Evolutionary conservation across 108 stramenopile genomes (phyloP).

Genomic region (Conticribra guillardii): DNA sequence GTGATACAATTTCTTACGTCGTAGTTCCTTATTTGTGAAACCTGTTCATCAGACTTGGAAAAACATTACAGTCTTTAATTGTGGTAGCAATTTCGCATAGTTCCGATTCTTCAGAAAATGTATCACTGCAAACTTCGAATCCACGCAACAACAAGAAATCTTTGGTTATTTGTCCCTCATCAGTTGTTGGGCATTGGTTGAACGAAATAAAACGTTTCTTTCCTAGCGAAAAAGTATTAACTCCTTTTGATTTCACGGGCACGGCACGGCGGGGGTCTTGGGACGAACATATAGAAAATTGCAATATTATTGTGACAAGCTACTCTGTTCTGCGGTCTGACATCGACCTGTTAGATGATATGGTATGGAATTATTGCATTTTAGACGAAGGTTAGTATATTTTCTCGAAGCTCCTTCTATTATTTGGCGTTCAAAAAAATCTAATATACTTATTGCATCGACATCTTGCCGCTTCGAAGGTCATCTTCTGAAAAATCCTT

Average conservation of each 20-base stretch:
- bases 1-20: neutral
- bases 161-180: conserved; percentile 84
- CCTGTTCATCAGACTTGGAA: conserved; percentile 38
- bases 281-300: conserved; percentile 26
- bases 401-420: neutral
- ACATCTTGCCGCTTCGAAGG: no score
- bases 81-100: conserved; percentile 69
- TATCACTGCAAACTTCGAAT: conserved; percentile 1
- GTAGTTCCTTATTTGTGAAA: neutral
- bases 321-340: conserved; percentile 77
- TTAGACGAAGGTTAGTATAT: conserved; percentile 91
- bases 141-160: conserved; percentile 31
- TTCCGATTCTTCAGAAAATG: conserved; percentile 4
- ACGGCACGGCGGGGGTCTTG: conserved; percentile 32
- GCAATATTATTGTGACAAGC: conserved; percentile 89
- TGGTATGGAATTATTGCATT: conserved; percentile 80
- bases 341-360: conserved; percentile 52
- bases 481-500: conserved; percentile 93
- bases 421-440: neutral
- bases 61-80: conserved; percentile 81
- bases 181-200: conserved; percentile 88
- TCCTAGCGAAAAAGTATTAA: conserved; percentile 53
- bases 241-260: conserved; percentile 54
- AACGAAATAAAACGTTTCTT: conserved; percentile 76
- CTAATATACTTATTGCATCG: neutral